Base-by-base conservation (phyloP, 495 filamentous ascomycete species). In the Trichoderma erinaceum region DNA sequence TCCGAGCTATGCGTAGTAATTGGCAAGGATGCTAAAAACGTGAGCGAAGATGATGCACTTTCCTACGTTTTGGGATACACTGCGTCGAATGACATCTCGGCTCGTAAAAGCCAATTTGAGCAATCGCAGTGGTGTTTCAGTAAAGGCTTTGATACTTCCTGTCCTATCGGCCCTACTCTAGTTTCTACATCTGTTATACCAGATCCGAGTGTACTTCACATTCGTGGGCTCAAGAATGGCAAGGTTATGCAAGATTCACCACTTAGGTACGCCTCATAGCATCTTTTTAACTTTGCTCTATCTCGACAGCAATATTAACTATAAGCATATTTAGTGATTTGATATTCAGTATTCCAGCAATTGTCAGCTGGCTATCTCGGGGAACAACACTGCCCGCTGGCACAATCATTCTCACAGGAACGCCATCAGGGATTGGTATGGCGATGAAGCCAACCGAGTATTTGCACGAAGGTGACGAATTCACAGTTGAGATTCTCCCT, bases 111-210 rank as follows among this genome's bases (percentile, higher is more conserved):
- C 21, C 78, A 83, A 72, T 78, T 83, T 48, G 77, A 77, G 4
- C 80, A 83, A 72, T 76, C 75, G 41, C 79, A 83, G 73, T 81
- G 78, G 75, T 79, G 78, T 70, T 83, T 78, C 69, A 79, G 76
- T 69, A 84, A 83, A 70, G 79, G 80, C 0, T 82, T 83, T 41
- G 81, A 82, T 67, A 77, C 77, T 13, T 73, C 77, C 4, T 83
- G 78, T 67, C 81, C 80, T 8, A 75, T 83, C 41, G 85, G 86
- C 16, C 86, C 86, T 7, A 79, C 79, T 3, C 70, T 88, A n/a
- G 86, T 86, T 41, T 83, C 81, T 2, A 80, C 81, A 43, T 75
- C 78, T n/a, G 72, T 80, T 16, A 71, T 88, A 50, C 78, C 82
- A n/a, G 77, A 83, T 63, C 76, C 77, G 8, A 71, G 73, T 18